A percentile compares a stretch with the other conserved stretches of the same genome.
These are phyloP conservation scores for Hericium erinaceus DNA, from an alignment of 768 basidiomycete species.

Conservation along the genomic window DNA sequence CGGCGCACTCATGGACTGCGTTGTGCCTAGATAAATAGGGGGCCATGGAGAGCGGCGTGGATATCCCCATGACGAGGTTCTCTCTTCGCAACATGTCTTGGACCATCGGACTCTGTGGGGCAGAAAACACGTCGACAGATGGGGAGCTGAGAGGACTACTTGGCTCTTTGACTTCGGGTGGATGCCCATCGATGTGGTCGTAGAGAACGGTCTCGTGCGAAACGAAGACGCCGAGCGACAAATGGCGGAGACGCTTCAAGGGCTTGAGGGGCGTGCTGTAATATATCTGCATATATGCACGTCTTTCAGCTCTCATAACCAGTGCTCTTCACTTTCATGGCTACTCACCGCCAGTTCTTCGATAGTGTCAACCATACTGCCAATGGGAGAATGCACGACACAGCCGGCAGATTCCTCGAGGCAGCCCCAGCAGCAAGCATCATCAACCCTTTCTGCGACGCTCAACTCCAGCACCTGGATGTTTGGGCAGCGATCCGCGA, in stretches of 20 bases:
- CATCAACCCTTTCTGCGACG: conserved; percentile 48
- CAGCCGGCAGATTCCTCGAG: conserved; percentile 50
- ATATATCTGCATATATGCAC: conserved; percentile 24
- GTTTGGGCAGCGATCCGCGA: conserved; percentile 37
- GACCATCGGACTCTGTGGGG: conserved; percentile 7
- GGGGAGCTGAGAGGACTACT: conserved; percentile 2
- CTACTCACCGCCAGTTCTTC: conserved; percentile 43
- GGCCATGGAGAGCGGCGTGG: background rate
- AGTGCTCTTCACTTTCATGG: background rate
- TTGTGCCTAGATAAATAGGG: background rate
- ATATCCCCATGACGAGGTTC: background rate
- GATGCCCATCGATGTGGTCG: conserved; percentile 34
- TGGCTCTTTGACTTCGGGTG: background rate
- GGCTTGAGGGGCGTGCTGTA: conserved; percentile 37
- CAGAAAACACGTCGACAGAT: conserved; percentile 6
- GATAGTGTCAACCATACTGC: conserved; percentile 32
- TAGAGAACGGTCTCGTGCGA: conserved; percentile 44
- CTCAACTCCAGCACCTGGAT: conserved; percentile 44
- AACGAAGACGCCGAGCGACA: conserved; percentile 57
- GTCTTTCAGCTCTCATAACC: background rate
- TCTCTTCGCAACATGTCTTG: background rate
- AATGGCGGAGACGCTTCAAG: conserved; percentile 35
- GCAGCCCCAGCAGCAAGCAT: conserved; percentile 54
- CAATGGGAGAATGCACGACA: conserved; percentile 52
- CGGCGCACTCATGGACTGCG: background rate